Base-by-base conservation (phyloP, 306 rosid species). In the Prunus dulcis region DNA sequence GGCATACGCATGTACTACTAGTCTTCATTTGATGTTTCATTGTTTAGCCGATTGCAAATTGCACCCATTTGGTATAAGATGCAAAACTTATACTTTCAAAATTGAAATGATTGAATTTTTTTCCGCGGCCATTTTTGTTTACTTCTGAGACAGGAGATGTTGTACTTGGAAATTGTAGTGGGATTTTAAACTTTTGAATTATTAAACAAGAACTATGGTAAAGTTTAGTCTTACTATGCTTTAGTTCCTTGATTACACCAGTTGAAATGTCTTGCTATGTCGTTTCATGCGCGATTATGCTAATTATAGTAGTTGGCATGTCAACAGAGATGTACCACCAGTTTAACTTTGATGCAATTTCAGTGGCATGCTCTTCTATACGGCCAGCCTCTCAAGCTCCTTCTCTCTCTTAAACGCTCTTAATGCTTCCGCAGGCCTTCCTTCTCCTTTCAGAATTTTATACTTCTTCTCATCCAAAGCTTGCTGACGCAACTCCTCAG, bases 331-430 rank as follows among this genome's bases (percentile, higher is more conserved):
- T 2, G 51, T 47, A 13, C 51, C 51, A 12, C 51, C 51, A 47
- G 51, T 13, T 38, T 38, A 38, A 38, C 9, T 6, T 38, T 1
- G 43, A 38, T 6, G 9, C 43, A 38, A 38, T 38, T 38, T 38
- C 43, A 38, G 9, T 38, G 43, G 43, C 43, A 38, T 38, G 43
- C 43, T 38, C 9, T 6, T 38, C 43, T 38, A 38, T 38, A 38
- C 2, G 0, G 43, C 43, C 43, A 38, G 43, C 2, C 41, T 87
- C 86, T 41, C 71, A 92, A 58, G 97, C 86, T 95, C 99, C 85
- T 95, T 95, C 72, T 92, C 93, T 86, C 91, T 89, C 91, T 95
- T 92, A 78, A 88, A 95, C 72, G 97, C 90, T 88, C 72, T 87
- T 67, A 90, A 78, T 69, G 97, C 99, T 81, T 95, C 99, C 78